These are phyloP conservation scores for Akanthomyces dipterigenus DNA, from an alignment of 2,329 filamentous ascomycete genomes.

Conservation along the genomic window DNA sequence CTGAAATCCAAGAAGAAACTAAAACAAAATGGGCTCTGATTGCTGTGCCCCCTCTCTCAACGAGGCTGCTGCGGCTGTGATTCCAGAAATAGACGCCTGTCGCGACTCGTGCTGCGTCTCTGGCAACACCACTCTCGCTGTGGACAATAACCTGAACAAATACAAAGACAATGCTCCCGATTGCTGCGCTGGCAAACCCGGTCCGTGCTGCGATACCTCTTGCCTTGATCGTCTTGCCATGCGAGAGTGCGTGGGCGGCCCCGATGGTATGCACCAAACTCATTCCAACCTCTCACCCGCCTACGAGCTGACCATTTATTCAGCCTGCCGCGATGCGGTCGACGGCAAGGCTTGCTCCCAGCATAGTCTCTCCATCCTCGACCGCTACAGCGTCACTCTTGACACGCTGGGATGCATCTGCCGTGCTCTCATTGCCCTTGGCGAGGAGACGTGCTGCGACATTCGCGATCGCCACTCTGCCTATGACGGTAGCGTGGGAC, in stretches of 20 bases:
- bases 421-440: conserved; percentile 42
- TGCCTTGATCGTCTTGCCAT: conserved; percentile 39
- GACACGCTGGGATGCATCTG: conserved; percentile 48
- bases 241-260: conserved; percentile 27
- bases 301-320: background rate
- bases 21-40: background rate
- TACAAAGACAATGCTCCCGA: conserved; percentile 13
- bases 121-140: background rate
- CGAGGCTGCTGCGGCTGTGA: background rate
- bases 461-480: conserved; percentile 14
- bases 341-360: conserved; percentile 29
- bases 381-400: conserved; percentile 36
- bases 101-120: background rate
- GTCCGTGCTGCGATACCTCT: conserved; percentile 35
- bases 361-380: conserved; percentile 29
- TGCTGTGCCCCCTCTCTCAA: background rate
- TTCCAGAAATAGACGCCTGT: background rate
- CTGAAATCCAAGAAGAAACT: background rate
- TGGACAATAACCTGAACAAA: background rate
- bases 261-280: background rate
- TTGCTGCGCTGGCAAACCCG: conserved; percentile 36
- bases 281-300: background rate
- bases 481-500: conserved; percentile 18
- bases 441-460: conserved; percentile 44
- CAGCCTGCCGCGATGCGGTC: conserved; percentile 13